Base-by-base conservation (phyloP, 2,329 filamentous ascomycete species). In the Colletotrichum camelliae region DNA sequence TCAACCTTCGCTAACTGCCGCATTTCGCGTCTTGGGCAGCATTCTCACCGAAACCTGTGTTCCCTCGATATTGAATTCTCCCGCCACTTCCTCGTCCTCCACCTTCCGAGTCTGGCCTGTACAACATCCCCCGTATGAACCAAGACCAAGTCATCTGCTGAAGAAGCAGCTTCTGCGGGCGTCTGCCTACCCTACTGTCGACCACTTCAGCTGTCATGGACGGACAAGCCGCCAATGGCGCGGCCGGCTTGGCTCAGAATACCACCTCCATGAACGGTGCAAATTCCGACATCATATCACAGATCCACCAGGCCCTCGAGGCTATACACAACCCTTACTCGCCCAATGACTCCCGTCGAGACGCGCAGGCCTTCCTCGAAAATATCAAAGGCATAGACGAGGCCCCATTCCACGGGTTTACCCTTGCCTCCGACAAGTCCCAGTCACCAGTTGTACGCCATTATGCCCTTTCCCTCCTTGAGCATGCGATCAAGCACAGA, bases 401-500 rank as follows among this genome's bases (percentile, higher is more conserved):
- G 80, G 96, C 96, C 7, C 95, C 96, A 3, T 92, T 94, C 65
- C 93, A 97, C 86, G 97, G 97, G 79, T 98, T 95, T 85, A 90
- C 91, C 29, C 91, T 99, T 75, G 96, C 96, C 60, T 92, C 91
- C 79, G 93, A 97, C 84, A 90, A 89, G 81, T 88, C 90, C 48
- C 95, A 97, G 82, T 91, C 94, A 70, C 92, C 95, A 55, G 91
- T 97, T 70, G 94, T 98, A 72, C 94, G 97, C 80, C 96, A 98
- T 86, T 99, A 97, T 84, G 97, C 96, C 73, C 90, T 99, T 37
- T 97, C 96, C 33, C 90, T 99, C 72, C 91, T 99, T 79, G 96
- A 98, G 81, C 94, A 97, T 85, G 93, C 95, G 61, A 94, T 98
- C 83, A 94, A 93, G 79, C 96, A 98, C 85, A 93, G 92, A 79